These are phyloP conservation scores for Fimicolochytrium jonesii DNA, from an alignment of 192 early-diverging fungal genomes.

Conservation along the genomic window DNA sequence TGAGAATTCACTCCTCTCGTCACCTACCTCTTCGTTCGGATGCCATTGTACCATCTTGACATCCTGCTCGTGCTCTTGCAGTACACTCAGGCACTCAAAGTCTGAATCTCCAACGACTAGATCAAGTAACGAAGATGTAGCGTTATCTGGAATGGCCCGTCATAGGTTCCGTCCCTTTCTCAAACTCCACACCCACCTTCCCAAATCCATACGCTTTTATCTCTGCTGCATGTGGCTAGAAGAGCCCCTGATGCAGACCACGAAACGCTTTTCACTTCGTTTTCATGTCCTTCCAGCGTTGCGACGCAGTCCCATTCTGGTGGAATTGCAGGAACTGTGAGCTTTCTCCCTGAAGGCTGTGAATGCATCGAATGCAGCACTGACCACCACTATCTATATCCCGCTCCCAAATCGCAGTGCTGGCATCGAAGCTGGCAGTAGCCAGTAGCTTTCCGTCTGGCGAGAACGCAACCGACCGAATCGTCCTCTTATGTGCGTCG, in stretches of 20 bases:
- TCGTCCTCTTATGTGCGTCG: constrained; percentile 86
- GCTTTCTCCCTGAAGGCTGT: neutral
- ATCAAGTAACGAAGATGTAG: neutral
- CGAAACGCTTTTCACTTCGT: constrained; percentile 90
- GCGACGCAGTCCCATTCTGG: constrained; percentile 83
- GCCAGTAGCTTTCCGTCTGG: constrained; percentile 69
- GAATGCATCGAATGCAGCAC: constrained; percentile 7
- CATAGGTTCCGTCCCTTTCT: neutral
- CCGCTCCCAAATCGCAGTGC: constrained; percentile 87
- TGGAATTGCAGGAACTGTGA: neutral
- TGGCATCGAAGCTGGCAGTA: constrained; percentile 89
- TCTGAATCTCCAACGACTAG: constrained; percentile 73
- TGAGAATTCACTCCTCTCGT: no score
- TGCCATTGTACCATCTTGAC: constrained; percentile 95
- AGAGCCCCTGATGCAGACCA: constrained; percentile 81
- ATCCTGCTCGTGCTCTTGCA: constrained; percentile 95
- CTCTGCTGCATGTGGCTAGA: constrained; percentile 89
- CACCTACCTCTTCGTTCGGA: constrained; percentile 67
- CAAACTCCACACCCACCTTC: constrained; percentile 52
- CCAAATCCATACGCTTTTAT: constrained; percentile 99
- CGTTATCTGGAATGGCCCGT: neutral
- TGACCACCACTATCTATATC: constrained; percentile 43
- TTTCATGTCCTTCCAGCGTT: constrained; percentile 96
- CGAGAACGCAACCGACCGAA: constrained; percentile 83
- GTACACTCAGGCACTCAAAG: constrained; percentile 91